These are phyloP conservation scores for Aureobasidium sp. DNA, from an alignment of 2,329 filamentous ascomycete species.

Conservation along the genomic window DNA sequence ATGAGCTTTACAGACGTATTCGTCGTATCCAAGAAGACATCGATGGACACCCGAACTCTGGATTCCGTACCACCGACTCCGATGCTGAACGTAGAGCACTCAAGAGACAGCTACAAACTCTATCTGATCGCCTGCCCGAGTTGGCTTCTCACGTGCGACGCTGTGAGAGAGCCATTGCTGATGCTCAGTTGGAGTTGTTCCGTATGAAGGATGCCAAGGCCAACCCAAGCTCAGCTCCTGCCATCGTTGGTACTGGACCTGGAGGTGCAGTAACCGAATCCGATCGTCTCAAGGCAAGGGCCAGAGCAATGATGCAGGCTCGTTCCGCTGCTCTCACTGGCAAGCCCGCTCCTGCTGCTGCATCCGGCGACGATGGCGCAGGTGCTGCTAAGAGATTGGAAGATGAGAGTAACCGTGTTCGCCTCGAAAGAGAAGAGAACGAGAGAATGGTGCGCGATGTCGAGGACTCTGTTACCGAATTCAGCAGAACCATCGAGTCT, in stretches of 20 bases:
- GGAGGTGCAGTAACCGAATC: slow-evolving; percentile 86
- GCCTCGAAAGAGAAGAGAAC: slow-evolving; percentile 83
- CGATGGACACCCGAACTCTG: slow-evolving; percentile 75
- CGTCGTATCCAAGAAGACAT: slow-evolving; percentile 90
- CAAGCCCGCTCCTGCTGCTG: slow-evolving; percentile 66
- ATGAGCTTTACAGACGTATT: slow-evolving; percentile 89
- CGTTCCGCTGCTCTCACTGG: slow-evolving; percentile 87
- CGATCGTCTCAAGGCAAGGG: slow-evolving; percentile 86
- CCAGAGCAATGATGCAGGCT: slow-evolving; percentile 98
- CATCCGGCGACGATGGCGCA: slow-evolving; percentile 59
- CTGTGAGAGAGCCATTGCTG: slow-evolving; percentile 85
- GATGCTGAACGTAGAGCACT: slow-evolving; percentile 80
- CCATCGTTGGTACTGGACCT: slow-evolving; percentile 85
- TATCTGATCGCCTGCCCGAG: slow-evolving; percentile 84
- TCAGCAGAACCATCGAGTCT: slow-evolving; percentile 75
- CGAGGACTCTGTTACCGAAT: slow-evolving; percentile 89
- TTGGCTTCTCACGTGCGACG: slow-evolving; percentile 85
- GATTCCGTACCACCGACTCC: slow-evolving; percentile 62
- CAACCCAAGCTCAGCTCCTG: slow-evolving; percentile 68
- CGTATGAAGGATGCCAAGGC: slow-evolving; percentile 87
- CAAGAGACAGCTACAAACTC: slow-evolving; percentile 78
- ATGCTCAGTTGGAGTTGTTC: slow-evolving; percentile 87
- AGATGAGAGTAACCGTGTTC: slow-evolving; percentile 73
- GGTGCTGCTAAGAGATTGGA: slow-evolving; percentile 79
- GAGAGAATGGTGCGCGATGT: slow-evolving; percentile 96